These are phyloP conservation scores for Leccinum sublutescens DNA, from an alignment of 768 basidiomycete species.

Conservation along the genomic window DNA sequence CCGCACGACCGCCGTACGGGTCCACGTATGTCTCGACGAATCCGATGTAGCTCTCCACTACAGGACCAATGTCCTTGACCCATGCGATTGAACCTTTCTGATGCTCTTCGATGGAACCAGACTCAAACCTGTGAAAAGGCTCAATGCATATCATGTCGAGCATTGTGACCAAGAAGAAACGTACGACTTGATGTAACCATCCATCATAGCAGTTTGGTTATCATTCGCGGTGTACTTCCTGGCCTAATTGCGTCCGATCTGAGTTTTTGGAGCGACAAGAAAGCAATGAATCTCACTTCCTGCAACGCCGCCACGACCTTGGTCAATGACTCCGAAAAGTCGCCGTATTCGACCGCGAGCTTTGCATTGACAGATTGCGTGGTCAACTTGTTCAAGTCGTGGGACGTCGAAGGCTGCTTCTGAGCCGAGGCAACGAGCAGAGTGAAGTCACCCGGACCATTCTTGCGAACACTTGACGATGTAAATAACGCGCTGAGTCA, in stretches of 20 bases:
- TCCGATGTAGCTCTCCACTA: constrained; percentile 87
- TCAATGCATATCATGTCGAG: background rate
- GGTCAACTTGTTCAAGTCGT: constrained; percentile 55
- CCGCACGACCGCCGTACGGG: constrained; percentile 87
- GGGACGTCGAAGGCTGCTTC: constrained; percentile 36
- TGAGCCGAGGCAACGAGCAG: constrained; percentile 74
- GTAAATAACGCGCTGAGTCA: background rate
- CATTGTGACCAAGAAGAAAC: constrained; percentile 13
- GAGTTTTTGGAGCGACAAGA: background rate
- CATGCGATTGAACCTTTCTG: constrained; percentile 74
- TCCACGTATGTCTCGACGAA: constrained; percentile 88
- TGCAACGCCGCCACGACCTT: constrained; percentile 55
- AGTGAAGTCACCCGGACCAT: constrained; percentile 57
- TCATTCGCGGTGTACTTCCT: constrained; percentile 72
- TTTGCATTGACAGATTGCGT: constrained; percentile 42
- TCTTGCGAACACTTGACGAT: constrained; percentile 64
- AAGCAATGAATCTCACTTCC: constrained; percentile 42
- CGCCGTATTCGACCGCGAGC: constrained; percentile 72
- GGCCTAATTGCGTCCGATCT: constrained; percentile 43
- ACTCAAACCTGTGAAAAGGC: constrained; percentile 49
- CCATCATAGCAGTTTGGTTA: constrained; percentile 71
- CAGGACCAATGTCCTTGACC: constrained; percentile 86
- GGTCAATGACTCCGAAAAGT: constrained; percentile 58
- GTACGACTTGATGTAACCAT: constrained; percentile 76
- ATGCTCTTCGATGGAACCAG: constrained; percentile 78